phyloP scores from a whole-genome alignment of 345 rosid genomes.

The Dipteronia sinensis region DNA sequence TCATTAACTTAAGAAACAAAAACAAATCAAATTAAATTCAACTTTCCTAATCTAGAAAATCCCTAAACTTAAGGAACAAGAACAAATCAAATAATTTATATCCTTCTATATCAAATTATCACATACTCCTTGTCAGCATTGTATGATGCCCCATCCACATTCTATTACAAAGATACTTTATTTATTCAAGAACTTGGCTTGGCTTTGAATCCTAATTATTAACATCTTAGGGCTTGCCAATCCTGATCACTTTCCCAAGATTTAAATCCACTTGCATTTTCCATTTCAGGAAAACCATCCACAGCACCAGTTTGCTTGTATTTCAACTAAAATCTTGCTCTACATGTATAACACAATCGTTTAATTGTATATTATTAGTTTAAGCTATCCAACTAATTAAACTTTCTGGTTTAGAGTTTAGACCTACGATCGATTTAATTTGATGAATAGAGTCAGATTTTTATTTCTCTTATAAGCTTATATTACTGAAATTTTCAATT shows the following conservation, averaged over 20 bases:
- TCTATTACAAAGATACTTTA: not conserved
- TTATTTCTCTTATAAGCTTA: no score
- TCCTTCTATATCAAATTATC: no score
- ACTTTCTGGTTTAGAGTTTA: not conserved
- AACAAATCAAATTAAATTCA: no score
- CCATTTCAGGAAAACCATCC: conserved; percentile 11
- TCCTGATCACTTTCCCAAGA: not conserved
- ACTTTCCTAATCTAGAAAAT: no score
- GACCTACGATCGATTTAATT: not conserved
- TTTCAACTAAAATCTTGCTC: conserved; percentile 22
- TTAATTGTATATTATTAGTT: not conserved
- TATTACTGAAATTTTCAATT: no score
- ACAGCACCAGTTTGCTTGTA: not conserved
- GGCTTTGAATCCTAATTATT: not conserved
- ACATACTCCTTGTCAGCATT: conserved; percentile 14
- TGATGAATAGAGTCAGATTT: not conserved
- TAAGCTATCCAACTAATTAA: not conserved
- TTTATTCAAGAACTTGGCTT: not conserved
- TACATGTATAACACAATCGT: not conserved
- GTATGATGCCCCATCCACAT: not conserved
- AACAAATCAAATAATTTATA: no score
- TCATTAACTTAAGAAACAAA: no score
- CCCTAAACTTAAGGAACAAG: no score
- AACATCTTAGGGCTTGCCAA: not conserved
- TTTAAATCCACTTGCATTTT: not conserved